These are phyloP conservation scores for Diaporthe amygdali DNA, from an alignment of 2,329 filamentous ascomycete genomes.

Conservation along the genomic window DNA sequence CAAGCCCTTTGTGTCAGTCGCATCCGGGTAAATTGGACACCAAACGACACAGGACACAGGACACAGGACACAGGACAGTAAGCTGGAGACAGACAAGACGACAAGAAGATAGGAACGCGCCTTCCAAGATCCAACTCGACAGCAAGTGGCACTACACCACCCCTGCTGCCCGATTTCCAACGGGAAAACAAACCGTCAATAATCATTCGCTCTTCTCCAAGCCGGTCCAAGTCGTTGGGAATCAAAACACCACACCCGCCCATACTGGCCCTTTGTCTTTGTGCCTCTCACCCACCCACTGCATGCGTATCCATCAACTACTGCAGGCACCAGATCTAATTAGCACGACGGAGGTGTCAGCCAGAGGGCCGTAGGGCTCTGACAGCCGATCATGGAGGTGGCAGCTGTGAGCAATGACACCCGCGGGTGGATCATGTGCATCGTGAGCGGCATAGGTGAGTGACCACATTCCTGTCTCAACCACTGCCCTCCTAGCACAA, in stretches of 20 bases:
- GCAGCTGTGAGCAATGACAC: slow-evolving; percentile 74
- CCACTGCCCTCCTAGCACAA: neutral
- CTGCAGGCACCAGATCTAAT: slow-evolving; percentile 24
- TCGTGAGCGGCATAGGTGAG: slow-evolving; percentile 77
- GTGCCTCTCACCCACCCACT: neutral
- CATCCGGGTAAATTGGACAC: neutral
- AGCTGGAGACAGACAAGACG: neutral
- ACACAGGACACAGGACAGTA: neutral
- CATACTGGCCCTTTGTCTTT: neutral
- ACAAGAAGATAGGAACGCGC: neutral
- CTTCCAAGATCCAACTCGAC: neutral
- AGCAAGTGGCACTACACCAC: neutral
- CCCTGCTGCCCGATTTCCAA: neutral
- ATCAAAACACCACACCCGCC: neutral
- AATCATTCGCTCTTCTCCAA: neutral
- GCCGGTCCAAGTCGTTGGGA: neutral
- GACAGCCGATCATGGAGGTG: slow-evolving; percentile 42
- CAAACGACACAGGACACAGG: no score
- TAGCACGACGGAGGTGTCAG: slow-evolving; percentile 15
- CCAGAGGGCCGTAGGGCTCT: slow-evolving; percentile 21
- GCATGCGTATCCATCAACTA: slow-evolving; percentile 9
- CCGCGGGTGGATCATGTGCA: slow-evolving; percentile 90
- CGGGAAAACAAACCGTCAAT: neutral
- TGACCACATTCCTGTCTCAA: slow-evolving; percentile 28
- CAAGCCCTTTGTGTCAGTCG: slow-evolving; percentile 12